Conservation (phyloP, 768 basidiomycete species). For the Mycena haematopus region DNA sequence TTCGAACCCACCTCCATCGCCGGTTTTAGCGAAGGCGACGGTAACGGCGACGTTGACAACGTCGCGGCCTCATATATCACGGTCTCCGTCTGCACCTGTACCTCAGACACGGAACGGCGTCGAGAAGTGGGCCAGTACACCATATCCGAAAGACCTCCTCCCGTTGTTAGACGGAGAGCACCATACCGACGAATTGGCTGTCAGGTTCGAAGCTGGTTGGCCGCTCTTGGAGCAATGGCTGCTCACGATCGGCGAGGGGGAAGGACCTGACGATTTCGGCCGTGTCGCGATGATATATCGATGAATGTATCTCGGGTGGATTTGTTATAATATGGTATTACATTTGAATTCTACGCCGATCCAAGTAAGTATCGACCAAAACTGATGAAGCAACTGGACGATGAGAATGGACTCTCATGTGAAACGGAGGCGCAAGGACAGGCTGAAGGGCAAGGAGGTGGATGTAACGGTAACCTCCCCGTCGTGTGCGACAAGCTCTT, state of each 20-base stretch:
- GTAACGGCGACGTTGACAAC: slow-evolving; percentile 39
- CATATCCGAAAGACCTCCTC: slow-evolving; percentile 64
- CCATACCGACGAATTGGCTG: slow-evolving; percentile 90
- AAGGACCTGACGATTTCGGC: slow-evolving; percentile 72
- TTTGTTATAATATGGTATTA: slow-evolving; percentile 6
- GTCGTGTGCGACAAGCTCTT: slow-evolving; percentile 77
- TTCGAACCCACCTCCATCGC: slow-evolving; percentile 47
- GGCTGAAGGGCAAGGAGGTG: slow-evolving; percentile 84
- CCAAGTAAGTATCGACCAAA: slow-evolving; percentile 12
- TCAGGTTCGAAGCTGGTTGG: slow-evolving; percentile 86
- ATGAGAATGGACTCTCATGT: slow-evolving; percentile 30
- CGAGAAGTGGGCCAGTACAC: slow-evolving; percentile 20
- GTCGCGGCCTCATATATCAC: slow-evolving; percentile 56
- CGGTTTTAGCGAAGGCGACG: slow-evolving; percentile 43
- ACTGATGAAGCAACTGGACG: slow-evolving; percentile 8
- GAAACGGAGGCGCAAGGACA: slow-evolving; percentile 72
- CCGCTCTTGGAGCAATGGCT: slow-evolving; percentile 79
- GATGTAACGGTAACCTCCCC: slow-evolving; percentile 90
- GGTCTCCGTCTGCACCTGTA: slow-evolving; percentile 64
- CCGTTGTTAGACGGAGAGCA: slow-evolving; percentile 85
- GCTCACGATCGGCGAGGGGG: slow-evolving; percentile 61
- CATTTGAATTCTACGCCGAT: slow-evolving; percentile 21
- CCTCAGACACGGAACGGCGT: slow-evolving; percentile 29
- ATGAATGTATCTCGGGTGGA: slow-evolving; percentile 40
- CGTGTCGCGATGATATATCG: slow-evolving; percentile 80